Base-by-base conservation (phyloP, 129 eudicot species). In the Silybum marianum region DNA sequence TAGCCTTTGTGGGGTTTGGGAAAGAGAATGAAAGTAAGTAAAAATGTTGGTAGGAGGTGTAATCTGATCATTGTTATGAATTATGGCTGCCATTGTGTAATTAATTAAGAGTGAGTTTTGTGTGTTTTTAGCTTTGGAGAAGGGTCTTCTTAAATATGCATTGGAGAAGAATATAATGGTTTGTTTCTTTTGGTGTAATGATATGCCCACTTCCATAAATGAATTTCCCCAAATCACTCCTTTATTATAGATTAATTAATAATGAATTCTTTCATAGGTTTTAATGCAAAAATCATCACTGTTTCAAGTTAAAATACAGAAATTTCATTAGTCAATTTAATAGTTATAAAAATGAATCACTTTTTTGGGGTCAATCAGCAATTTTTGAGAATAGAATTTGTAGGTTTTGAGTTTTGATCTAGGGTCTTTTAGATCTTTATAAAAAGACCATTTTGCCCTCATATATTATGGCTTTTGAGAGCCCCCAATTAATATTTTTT, bases 1-100 rank as follows among this genome's bases (percentile, higher is more conserved):
- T 40, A 92, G 80, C 84, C 87, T 86, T 51, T 86, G 79, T 58
- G 97, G 97, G 24, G 94, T 92, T 84, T 82, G 75, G 26, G 94
- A 83, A 69, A 92, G 88, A 13, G 91, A 81, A 8, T 85, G 83
- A 25, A 92, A 77, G 78, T 88, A 90, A 83, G 74, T 39, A 79
- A 68, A 83, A 39, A 77, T 72, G 34, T 60, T 78, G 51, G 39
- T 74, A 40, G 86, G 78, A 58, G 87, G 34, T 74, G 76, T 23
- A 65, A 89, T 54, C 70, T 77, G 80, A 80, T 58, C 66, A 58
- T 75, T 66, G 82, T 63, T 72, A 71, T 69, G 40, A 81, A 34
- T 7, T 6, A 38, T 63, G 76, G 72, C 81, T 78, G 84, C 89
- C 90, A 85, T 89, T 81, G 58, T 69, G 30, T 28, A 39, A 39